Evolutionary conservation across 495 filamentous ascomycete species (phyloP).

Genomic region (Haplographium delicatum): DNA sequence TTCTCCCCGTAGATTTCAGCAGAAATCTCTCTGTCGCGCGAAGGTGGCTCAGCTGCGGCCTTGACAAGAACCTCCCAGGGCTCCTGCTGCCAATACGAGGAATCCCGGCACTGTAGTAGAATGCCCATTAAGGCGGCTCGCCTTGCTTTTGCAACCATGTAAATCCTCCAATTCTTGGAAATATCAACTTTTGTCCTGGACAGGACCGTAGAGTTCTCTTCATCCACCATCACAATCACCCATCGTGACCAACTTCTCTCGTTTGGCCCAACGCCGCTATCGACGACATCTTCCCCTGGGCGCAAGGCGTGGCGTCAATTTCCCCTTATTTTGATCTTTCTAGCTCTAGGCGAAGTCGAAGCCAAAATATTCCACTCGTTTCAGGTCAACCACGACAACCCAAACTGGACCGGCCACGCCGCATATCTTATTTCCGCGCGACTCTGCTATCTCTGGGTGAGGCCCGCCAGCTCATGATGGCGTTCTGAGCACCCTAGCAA

Average conservation of each 20-base stretch:
- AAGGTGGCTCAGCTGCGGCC: constrained; percentile 1
- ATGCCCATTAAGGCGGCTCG: neutral
- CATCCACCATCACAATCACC: neutral
- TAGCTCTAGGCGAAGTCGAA: neutral
- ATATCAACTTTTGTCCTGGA: too few species aligned
- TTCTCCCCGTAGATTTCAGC: neutral
- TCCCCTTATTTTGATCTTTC: neutral
- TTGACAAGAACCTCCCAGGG: neutral
- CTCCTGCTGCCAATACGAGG: neutral
- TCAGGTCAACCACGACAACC: neutral
- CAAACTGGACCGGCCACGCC: neutral
- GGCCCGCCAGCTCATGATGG: constrained; percentile 14
- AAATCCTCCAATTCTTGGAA: too few species aligned
- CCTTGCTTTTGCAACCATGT: too few species aligned
- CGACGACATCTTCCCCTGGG: neutral
- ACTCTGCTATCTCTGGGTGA: constrained; percentile 1
- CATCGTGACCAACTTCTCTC: too few species aligned
- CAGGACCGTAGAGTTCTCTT: too few species aligned
- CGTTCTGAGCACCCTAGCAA: constrained; percentile 7
- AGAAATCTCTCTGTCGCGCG: neutral
- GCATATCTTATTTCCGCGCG: neutral
- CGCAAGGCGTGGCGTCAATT: constrained; percentile 1
- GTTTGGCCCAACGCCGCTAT: too few species aligned
- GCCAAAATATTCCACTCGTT: neutral
- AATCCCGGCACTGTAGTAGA: neutral